Percentiles rank a stretch among this genome's conserved stretches.
These are phyloP conservation scores for Trametes hirsuta DNA, from an alignment of 1,284 basidiomycete genomes.

Conservation along the genomic window DNA sequence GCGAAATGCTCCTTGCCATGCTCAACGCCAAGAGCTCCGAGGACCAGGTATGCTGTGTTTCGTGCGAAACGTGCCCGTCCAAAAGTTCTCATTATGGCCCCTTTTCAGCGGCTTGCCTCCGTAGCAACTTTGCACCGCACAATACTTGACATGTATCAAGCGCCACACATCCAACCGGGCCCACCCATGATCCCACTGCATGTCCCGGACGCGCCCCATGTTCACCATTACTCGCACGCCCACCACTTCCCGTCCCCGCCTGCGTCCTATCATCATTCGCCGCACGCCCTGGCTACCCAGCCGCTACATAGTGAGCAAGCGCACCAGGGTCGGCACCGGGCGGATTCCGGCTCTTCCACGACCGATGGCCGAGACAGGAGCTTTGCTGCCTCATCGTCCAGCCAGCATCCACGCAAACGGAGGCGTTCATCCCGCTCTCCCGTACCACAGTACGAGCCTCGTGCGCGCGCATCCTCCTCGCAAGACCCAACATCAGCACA, in stretches of 20 bases:
- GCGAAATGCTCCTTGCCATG: slow-evolving; percentile 87
- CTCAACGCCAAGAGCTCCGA: slow-evolving; percentile 88
- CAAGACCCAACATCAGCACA: slow-evolving; percentile 17
- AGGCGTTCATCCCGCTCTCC: slow-evolving; percentile 34
- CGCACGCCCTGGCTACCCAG: slow-evolving; percentile 18
- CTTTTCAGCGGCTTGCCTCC: slow-evolving; percentile 65
- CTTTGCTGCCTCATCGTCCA: slow-evolving; percentile 5
- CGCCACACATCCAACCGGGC: slow-evolving; percentile 12
- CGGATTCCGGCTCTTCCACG: slow-evolving; percentile 23
- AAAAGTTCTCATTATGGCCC: slow-evolving; percentile 11
- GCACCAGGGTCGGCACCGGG: slow-evolving; percentile 20
- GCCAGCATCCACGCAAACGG: slow-evolving; percentile 32
- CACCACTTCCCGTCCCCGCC: slow-evolving; percentile 35
- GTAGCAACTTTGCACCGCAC: slow-evolving; percentile 68
- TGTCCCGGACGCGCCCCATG: slow-evolving; percentile 22
- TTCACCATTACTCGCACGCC: slow-evolving; percentile 21
- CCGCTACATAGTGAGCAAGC: slow-evolving; percentile 19
- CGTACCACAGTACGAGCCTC: slow-evolving; percentile 19
- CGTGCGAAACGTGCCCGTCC: slow-evolving; percentile 9
- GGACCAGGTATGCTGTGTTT: slow-evolving; percentile 62
- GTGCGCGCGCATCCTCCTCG: slow-evolving; percentile 13
- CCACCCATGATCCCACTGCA: slow-evolving; percentile 25
- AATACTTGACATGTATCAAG: slow-evolving; percentile 64
- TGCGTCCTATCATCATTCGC: slow-evolving; percentile 33
- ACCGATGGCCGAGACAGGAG: slow-evolving; percentile 13